phyloP scores from a whole-genome alignment of 2,329 filamentous ascomycete species.

The Aspergillus sp. region DNA sequence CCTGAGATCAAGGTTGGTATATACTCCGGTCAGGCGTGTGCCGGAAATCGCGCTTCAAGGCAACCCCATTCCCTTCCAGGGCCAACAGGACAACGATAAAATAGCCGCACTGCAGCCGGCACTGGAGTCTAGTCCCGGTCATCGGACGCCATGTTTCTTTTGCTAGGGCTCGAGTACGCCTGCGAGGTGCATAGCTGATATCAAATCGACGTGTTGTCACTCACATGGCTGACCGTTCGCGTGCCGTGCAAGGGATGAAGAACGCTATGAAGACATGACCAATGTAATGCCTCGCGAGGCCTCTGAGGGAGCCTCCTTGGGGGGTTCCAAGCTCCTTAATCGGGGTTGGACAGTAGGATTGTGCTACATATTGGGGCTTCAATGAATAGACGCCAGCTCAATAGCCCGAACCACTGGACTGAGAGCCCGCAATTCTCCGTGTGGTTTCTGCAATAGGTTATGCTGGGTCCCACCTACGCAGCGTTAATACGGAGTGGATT shows the following conservation, averaged over 20 bases:
- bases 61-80: constrained; percentile 12
- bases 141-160: not conserved
- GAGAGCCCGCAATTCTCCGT: constrained; percentile 27
- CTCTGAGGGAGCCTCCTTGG: not conserved
- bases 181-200: not conserved
- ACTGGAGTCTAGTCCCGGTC: not conserved
- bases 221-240: not conserved
- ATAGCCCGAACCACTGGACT: constrained; percentile 19
- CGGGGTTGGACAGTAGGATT: not conserved
- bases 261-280: not conserved
- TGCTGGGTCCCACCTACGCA: constrained; percentile 17
- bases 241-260: not conserved
- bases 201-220: not conserved
- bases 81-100: not conserved
- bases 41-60: constrained; percentile 11
- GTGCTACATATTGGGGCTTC: constrained; percentile 8
- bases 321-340: not conserved
- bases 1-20: constrained; percentile 10
- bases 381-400: constrained; percentile 21
- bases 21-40: not conserved
- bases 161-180: not conserved
- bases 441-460: constrained; percentile 15
- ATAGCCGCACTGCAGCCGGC: not conserved
- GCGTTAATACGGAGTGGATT: constrained; percentile 4
- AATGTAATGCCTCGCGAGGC: not conserved